These are phyloP conservation scores for peach (Prunus persica) DNA, from an alignment of 306 rosid genomes.

Conservation along the genomic window DNA sequence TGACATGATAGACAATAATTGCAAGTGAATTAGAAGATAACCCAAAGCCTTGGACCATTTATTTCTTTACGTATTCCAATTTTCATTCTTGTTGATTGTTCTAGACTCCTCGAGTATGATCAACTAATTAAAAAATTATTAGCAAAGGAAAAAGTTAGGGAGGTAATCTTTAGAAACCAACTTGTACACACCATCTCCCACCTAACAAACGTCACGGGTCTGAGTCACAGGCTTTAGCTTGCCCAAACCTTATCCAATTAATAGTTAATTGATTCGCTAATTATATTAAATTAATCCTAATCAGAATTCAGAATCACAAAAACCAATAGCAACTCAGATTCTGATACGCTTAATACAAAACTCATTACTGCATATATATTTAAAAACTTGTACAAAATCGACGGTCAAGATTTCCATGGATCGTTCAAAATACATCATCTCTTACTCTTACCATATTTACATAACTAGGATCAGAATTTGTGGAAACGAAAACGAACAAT, in stretches of 20 bases:
- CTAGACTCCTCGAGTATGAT: no score
- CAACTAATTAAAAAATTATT: no score
- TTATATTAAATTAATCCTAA: neutral
- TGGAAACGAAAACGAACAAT: neutral
- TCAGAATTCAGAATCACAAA: slow-evolving; percentile 1
- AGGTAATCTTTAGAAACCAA: no score
- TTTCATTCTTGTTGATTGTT: no score
- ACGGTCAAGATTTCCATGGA: slow-evolving; percentile 34
- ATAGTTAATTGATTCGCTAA: neutral
- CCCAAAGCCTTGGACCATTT: no score
- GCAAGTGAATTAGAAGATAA: no score
- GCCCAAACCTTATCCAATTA: neutral
- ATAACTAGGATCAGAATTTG: neutral
- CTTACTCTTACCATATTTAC: neutral
- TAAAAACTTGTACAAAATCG: slow-evolving; percentile 17
- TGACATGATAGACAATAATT: no score
- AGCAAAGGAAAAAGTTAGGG: no score
- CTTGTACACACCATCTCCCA: no score
- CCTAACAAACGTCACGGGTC: no score
- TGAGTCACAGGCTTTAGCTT: no score
- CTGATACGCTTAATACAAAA: slow-evolving; percentile 16
- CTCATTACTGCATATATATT: neutral
- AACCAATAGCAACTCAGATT: slow-evolving; percentile 15
- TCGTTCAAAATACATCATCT: slow-evolving; percentile 7
- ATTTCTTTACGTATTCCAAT: no score